Evolutionary conservation across 2,329 filamentous ascomycete species (phyloP).

Genomic region (Lojkania enalia): DNA sequence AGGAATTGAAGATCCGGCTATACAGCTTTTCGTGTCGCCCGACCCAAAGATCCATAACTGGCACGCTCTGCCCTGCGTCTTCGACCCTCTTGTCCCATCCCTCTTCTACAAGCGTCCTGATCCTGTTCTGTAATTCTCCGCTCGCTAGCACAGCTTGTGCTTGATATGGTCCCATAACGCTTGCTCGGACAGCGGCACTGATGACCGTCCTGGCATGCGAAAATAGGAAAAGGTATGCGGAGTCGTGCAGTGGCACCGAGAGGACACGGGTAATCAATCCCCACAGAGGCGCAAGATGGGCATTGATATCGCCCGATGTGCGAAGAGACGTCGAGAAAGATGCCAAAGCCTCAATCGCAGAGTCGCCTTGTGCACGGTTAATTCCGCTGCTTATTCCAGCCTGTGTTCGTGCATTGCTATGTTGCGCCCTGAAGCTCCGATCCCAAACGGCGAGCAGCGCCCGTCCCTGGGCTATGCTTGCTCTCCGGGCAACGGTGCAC

Average conservation of each 20-base stretch:
- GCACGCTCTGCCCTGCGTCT: conserved; percentile 73
- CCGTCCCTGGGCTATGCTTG: conserved; percentile 74
- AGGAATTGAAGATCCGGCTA: conserved; percentile 86
- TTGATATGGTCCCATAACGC: conserved; percentile 79
- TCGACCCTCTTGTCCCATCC: conserved; percentile 64
- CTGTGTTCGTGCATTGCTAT: conserved; percentile 11
- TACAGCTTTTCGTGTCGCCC: conserved; percentile 82
- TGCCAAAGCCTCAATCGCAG: conserved; percentile 28
- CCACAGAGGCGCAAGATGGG: conserved; percentile 72
- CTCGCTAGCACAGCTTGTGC: conserved; percentile 73
- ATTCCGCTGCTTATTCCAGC: neutral
- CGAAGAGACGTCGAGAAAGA: conserved; percentile 37
- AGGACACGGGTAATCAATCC: conserved; percentile 68
- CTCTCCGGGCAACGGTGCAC: conserved; percentile 77
- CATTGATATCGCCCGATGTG: conserved; percentile 42
- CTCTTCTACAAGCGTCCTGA: conserved; percentile 61
- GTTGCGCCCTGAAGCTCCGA: conserved; percentile 59
- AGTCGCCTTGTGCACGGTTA: neutral
- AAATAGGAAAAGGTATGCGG: conserved; percentile 75
- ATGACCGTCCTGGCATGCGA: conserved; percentile 76
- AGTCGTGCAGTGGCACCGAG: conserved; percentile 62
- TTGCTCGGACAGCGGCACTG: conserved; percentile 75
- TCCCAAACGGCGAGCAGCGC: conserved; percentile 79
- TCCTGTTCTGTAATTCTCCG: conserved; percentile 58
- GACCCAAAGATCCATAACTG: conserved; percentile 80